Evolutionary conservation across 139 green algal genomes (phyloP), one percentile per base, ranked within the genome.

Genomic region (Coelastrella sp.): DNA sequence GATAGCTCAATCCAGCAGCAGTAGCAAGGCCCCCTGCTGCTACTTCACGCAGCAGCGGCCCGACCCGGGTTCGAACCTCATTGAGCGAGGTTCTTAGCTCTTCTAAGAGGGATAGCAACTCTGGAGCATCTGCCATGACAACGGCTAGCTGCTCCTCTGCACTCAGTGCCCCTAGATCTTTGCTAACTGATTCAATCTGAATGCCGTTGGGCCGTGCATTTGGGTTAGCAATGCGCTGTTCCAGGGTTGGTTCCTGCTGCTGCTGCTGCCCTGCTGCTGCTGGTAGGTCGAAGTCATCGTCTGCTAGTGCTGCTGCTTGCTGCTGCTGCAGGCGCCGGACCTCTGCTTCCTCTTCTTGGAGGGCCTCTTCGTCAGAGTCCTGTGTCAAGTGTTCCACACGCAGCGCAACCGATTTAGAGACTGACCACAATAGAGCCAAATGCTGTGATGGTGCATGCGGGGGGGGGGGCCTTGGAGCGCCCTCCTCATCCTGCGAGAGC

Each of bases 1-100:
- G 94, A 93, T 99, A 99, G 66, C 79, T 96, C 77, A 99, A 84
- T 4, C 98, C 98, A 77, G 98, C 95, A 47, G 94, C 85, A 4
- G 96, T 99, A 0, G 94, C 96, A 83, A 99, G 94, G 14, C 92
- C 86, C 17, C 97, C 97, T 4, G 90, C 91, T 6, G 91, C 87
- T 13, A 97, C 94, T 92, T 98, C 94, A 5, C 90, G 77, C 22
- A 98, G 89, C 68, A 99, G 88, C 23, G 98, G 97, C 13, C 95
- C 94, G 11, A 85, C 32, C 16, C 16, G 20, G 57, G 71, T 23
- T 4, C 90, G n/a, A 68, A 93, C 93, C 87, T 95, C 93, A 17
- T 61, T 78, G 77, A 95, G 90, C 83, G 78, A 89, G 66, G 64
- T 86, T 59, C 93, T 82, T 75, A 98, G 93, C 59, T 98, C 96